Conservation (phyloP, 2,329 filamentous ascomycete genomes). For the Chaetomiaceae sp. region DNA sequence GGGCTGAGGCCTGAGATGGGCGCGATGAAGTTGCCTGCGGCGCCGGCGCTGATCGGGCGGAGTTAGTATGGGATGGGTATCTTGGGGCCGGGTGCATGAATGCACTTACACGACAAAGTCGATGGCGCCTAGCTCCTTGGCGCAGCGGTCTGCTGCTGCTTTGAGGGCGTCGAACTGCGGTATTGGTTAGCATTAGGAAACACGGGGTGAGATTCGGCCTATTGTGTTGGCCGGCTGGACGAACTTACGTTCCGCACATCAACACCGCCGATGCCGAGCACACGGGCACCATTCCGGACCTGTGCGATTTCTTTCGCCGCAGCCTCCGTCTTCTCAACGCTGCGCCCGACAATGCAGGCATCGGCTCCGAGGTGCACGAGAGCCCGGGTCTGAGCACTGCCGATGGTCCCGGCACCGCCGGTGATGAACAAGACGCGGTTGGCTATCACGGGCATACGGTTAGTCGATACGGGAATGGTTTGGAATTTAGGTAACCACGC, state of each 20-base stretch:
- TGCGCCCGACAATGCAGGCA: slow-evolving; percentile 90
- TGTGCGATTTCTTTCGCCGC: slow-evolving; percentile 79
- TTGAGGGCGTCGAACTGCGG: slow-evolving; percentile 58
- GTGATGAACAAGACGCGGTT: slow-evolving; percentile 93
- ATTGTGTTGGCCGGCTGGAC: no score
- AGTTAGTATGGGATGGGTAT: slow-evolving; percentile 5
- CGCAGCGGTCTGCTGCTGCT: slow-evolving; percentile 72
- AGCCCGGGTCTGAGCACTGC: slow-evolving; percentile 87
- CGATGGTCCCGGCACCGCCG: slow-evolving; percentile 89
- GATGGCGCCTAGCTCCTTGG: slow-evolving; percentile 76
- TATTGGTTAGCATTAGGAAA: background rate
- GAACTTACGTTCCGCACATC: slow-evolving; percentile 65
- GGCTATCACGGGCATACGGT: slow-evolving; percentile 43
- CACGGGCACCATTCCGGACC: slow-evolving; percentile 71
- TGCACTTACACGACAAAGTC: slow-evolving; percentile 78
- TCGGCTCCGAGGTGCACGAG: slow-evolving; percentile 88
- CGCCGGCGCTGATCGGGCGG: slow-evolving; percentile 65
- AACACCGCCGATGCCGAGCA: slow-evolving; percentile 78
- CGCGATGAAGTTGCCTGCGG: slow-evolving; percentile 91
- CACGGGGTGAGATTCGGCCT: no score
- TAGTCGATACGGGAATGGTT: background rate
- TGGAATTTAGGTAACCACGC: slow-evolving; percentile 15
- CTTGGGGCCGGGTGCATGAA: no score
- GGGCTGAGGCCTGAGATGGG: slow-evolving; percentile 75
- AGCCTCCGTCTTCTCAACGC: slow-evolving; percentile 77